Conservation (phyloP, 1,284 basidiomycete species). For the Veloporphyrellus conicus region DNA sequence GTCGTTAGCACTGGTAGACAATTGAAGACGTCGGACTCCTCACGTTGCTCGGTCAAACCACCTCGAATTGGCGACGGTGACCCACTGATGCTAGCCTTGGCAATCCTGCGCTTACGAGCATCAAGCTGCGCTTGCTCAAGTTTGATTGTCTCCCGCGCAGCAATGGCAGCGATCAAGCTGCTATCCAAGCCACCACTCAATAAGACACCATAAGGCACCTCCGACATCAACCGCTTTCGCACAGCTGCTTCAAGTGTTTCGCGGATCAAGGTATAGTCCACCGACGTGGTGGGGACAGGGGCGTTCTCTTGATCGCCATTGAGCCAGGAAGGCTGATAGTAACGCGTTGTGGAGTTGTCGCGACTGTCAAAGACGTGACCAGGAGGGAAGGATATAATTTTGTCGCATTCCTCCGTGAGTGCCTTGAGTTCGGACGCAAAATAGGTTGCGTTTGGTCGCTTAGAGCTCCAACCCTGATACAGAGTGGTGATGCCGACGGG, state of each 20-base stretch:
- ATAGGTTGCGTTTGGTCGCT: slow-evolving; percentile 80
- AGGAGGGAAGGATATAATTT: slow-evolving; percentile 93
- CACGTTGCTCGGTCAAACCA: slow-evolving; percentile 53
- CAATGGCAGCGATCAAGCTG: slow-evolving; percentile 93
- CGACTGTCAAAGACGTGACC: slow-evolving; percentile 91
- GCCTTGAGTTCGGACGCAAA: slow-evolving; percentile 98
- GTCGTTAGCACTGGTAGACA: background rate
- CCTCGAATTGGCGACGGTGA: slow-evolving; percentile 51
- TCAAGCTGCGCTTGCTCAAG: slow-evolving; percentile 78
- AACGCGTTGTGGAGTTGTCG: slow-evolving; percentile 72
- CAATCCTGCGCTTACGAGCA: slow-evolving; percentile 56
- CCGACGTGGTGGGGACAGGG: slow-evolving; percentile 58
- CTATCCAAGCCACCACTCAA: slow-evolving; percentile 95
- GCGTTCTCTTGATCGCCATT: slow-evolving; percentile 61
- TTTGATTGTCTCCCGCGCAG: slow-evolving; percentile 95
- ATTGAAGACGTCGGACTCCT: slow-evolving; percentile 7
- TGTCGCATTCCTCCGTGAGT: slow-evolving; percentile 89
- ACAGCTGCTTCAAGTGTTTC: slow-evolving; percentile 90
- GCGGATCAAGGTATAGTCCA: slow-evolving; percentile 71
- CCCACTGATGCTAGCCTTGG: slow-evolving; percentile 51
- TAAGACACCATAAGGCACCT: slow-evolving; percentile 97
- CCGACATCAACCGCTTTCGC: slow-evolving; percentile 95
- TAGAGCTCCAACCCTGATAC: slow-evolving; percentile 92
- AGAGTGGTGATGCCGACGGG: slow-evolving; percentile 98
- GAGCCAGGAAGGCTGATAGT: slow-evolving; percentile 88